Conservation (phyloP, 441 rosid genomes). For the Bocquillonia castaneifolia region DNA sequence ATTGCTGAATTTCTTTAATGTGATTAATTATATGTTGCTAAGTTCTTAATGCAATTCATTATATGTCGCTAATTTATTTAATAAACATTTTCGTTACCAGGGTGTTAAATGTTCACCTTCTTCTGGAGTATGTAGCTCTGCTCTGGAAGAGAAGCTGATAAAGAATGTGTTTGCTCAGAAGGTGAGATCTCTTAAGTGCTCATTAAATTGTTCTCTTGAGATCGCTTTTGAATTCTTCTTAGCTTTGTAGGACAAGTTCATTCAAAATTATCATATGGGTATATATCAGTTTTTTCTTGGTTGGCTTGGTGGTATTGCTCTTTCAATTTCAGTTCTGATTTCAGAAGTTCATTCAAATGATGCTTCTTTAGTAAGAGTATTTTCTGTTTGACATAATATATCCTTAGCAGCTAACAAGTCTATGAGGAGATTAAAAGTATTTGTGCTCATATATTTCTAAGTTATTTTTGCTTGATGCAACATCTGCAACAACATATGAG, state of each 20-base stretch:
- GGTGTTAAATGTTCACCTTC: constrained; percentile 31
- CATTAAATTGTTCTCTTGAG: background rate
- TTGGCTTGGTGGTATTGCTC: constrained; percentile 1
- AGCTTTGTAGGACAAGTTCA: background rate
- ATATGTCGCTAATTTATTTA: constrained; percentile 8
- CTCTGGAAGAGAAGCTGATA: constrained; percentile 37
- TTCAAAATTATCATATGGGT: background rate
- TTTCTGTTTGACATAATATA: no score
- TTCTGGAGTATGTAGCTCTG: constrained; percentile 28
- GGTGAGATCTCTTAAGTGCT: constrained; percentile 34
- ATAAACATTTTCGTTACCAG: constrained; percentile 27
- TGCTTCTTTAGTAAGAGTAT: no score
- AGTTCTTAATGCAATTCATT: constrained; percentile 2
- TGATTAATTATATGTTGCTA: background rate
- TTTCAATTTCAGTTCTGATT: background rate
- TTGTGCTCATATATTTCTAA: background rate
- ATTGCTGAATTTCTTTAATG: background rate
- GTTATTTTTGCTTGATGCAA: background rate
- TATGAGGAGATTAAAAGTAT: background rate
- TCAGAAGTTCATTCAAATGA: no score
- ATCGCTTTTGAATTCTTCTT: background rate
- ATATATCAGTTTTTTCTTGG: background rate
- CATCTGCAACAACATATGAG: background rate
- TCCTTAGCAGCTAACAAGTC: background rate
- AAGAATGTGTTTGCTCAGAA: constrained; percentile 48